phyloP scores from a whole-genome alignment of 345 rosid genomes.

The Lepidium africanum region DNA sequence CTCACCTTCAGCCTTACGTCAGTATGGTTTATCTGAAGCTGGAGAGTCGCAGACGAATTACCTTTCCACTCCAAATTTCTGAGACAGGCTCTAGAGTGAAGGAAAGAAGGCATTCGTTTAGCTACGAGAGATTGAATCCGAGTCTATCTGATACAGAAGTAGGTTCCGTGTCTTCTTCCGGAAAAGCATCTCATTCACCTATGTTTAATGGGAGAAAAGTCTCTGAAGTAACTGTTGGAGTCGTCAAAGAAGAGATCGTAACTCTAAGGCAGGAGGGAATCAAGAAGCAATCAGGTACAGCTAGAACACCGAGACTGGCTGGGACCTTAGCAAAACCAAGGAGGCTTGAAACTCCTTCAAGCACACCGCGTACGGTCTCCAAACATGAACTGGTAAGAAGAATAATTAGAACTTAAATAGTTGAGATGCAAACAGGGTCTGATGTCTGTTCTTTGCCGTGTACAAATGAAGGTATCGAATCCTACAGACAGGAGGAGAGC shows the following conservation, averaged over 20 bases:
- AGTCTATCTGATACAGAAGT: conserved; percentile 50
- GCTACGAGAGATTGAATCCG: conserved; percentile 69
- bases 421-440: not conserved
- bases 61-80: conserved; percentile 38
- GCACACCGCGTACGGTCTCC: conserved; percentile 29
- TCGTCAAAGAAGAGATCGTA: conserved; percentile 34
- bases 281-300: conserved; percentile 25
- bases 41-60: conserved; percentile 49
- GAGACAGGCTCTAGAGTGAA: conserved; percentile 17
- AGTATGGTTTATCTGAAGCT: conserved; percentile 61
- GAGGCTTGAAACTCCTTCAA: conserved; percentile 38
- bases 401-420: not conserved
- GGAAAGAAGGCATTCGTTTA: conserved; percentile 60
- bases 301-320: conserved; percentile 39
- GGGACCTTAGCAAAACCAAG: conserved; percentile 34
- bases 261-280: conserved; percentile 19
- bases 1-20: conserved; percentile 76
- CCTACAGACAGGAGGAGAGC: conserved; percentile 45
- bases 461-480: conserved; percentile 42
- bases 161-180: conserved; percentile 44
- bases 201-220: conserved; percentile 33
- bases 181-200: conserved; percentile 39
- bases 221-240: conserved; percentile 45
- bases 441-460: not conserved
- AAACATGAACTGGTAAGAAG: conserved; percentile 30